Percentiles rank a stretch among this genome's conserved stretches.
Conservation (phyloP, 768 basidiomycete species). For the Amanita rimosa region DNA sequence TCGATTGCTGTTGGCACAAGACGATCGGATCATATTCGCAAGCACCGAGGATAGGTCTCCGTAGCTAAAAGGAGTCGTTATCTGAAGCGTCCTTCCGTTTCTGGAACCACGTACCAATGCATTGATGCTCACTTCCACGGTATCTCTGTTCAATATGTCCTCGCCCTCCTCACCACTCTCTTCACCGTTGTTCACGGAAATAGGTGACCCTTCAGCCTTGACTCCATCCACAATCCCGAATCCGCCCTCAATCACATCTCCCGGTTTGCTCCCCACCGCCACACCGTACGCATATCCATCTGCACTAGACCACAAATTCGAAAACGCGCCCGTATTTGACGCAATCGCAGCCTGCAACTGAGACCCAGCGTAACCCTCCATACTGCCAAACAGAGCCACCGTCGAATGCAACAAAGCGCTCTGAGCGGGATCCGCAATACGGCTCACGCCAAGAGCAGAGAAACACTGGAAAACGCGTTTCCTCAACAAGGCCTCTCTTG, state of each 20-base stretch:
- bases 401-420: slow-evolving; percentile 69
- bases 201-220: slow-evolving; percentile 37
- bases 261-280: neutral
- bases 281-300: slow-evolving; percentile 90
- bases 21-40: slow-evolving; percentile 80
- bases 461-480: slow-evolving; percentile 88
- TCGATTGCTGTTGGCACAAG: slow-evolving; percentile 42
- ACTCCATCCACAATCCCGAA: slow-evolving; percentile 5
- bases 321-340: slow-evolving; percentile 73
- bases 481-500: slow-evolving; percentile 75
- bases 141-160: slow-evolving; percentile 62
- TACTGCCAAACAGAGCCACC: slow-evolving; percentile 74
- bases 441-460: slow-evolving; percentile 63
- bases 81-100: neutral
- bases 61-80: slow-evolving; percentile 32
- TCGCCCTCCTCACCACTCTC: slow-evolving; percentile 20
- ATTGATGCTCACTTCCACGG: slow-evolving; percentile 72
- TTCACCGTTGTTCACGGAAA: slow-evolving; percentile 26
- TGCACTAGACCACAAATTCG: slow-evolving; percentile 71
- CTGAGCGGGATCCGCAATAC: slow-evolving; percentile 79
- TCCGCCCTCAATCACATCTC: slow-evolving; percentile 3
- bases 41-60: slow-evolving; percentile 71
- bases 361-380: slow-evolving; percentile 74
- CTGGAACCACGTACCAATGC: slow-evolving; percentile 41
- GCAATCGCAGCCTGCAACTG: slow-evolving; percentile 89